These are phyloP conservation scores for Claviceps paspali DNA, from an alignment of 2,329 filamentous ascomycete genomes.

Conservation along the genomic window DNA sequence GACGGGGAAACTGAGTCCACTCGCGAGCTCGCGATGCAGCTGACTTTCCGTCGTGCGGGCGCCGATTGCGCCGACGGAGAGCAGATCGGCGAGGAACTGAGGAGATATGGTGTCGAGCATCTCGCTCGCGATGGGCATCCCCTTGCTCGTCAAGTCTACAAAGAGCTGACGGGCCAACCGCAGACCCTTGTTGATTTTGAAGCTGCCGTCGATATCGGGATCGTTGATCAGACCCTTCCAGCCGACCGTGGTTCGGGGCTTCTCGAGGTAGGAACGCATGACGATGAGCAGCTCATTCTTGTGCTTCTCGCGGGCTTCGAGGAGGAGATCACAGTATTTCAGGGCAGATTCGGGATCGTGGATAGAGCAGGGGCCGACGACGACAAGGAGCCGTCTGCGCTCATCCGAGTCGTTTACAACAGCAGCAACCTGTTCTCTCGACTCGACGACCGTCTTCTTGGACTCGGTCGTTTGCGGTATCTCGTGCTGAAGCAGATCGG, in stretches of 20 bases:
- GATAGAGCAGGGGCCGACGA: constrained; percentile 92
- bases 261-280: constrained; percentile 98
- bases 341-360: constrained; percentile 81
- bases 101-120: constrained; percentile 99
- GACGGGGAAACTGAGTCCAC: constrained; percentile 89
- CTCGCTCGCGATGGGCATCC: constrained; percentile 92
- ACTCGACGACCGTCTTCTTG: constrained; percentile 54
- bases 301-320: constrained; percentile 60
- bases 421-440: constrained; percentile 50
- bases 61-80: constrained; percentile 89
- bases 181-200: constrained; percentile 97
- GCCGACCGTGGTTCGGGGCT: constrained; percentile 92
- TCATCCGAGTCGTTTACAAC: constrained; percentile 70
- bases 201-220: constrained; percentile 91
- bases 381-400: constrained; percentile 71
- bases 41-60: constrained; percentile 94
- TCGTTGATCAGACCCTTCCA: constrained; percentile 99
- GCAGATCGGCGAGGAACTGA: constrained; percentile 91
- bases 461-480: constrained; percentile 48
- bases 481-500: constrained; percentile 89
- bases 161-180: constrained; percentile 87
- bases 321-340: constrained; percentile 73
- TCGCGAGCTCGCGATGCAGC: constrained; percentile 88
- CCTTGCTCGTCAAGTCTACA: constrained; percentile 68
- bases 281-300: constrained; percentile 74